Conservation (phyloP, 306 rosid genomes). For the Medicago ruthenica region DNA sequence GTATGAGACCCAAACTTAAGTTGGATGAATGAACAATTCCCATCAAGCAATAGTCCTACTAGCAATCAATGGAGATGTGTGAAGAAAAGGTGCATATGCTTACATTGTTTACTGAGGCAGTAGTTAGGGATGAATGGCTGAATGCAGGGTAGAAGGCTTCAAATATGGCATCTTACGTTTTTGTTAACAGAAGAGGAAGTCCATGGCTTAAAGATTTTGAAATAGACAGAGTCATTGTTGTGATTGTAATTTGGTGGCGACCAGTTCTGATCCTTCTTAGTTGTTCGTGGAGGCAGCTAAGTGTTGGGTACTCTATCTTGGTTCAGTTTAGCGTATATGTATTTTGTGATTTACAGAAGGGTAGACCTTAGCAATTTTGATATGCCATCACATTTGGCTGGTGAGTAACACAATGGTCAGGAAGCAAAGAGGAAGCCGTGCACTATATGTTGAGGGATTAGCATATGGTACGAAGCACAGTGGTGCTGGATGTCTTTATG, state of each 20-base stretch:
- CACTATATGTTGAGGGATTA: too few relatives aligned
- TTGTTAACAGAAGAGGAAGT: neutral
- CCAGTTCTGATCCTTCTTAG: neutral
- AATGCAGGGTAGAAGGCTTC: neutral
- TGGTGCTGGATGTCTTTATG: too few relatives aligned
- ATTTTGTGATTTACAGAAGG: neutral
- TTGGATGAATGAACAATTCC: neutral
- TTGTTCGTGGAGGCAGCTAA: neutral
- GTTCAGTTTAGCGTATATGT: neutral
- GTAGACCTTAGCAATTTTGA: neutral
- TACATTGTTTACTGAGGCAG: neutral
- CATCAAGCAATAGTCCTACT: neutral
- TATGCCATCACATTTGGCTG: neutral
- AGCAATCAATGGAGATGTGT: neutral
- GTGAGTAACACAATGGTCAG: neutral
- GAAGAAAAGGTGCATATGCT: neutral
- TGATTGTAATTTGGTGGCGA: neutral
- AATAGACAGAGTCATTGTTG: neutral
- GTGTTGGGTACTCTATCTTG: neutral
- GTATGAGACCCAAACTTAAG: neutral
- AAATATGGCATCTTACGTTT: neutral
- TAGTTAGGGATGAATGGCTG: neutral
- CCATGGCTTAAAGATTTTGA: neutral
- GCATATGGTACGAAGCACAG: too few relatives aligned
- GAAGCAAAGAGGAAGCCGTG: neutral